Evolutionary conservation across 768 basidiomycete species (phyloP), one percentile per base, ranked within the genome.

Genomic region (Russula sp.): DNA sequence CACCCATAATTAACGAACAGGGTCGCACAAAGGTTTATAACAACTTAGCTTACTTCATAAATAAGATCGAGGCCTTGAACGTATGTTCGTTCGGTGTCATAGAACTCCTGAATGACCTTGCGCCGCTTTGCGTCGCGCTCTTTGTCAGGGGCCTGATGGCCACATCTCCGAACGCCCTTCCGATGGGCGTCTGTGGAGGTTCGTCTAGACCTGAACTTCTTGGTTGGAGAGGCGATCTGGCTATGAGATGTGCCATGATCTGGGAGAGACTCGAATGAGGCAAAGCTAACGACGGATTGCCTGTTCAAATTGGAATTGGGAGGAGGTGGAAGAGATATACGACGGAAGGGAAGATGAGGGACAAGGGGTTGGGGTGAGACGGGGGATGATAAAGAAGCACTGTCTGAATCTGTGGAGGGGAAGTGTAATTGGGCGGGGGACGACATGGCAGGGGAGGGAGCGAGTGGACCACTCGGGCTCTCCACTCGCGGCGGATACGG

Each of bases 61-160:
- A 94, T 83, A 53, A 93, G 77, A 64, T 93, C 89, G 45, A 94
- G 78, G 9, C 91, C 92, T 67, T 86, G 82, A 36, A 93, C 81
- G 67, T 94, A 94, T 0, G 84, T 81, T 67, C 79, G 83, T 74
- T 94, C 92, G 0, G 91, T 93, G 59, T 87, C 83, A 66, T 83
- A 85, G 65, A 94, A 87, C 70, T 94, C 92, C 47, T 82, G 78
- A n/a, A 92, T 78, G 41, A 93, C 79, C 71, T 83, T 89, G 48
- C 79, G 73, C 52, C 86, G 76, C 70, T 86, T 93, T 43, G 73
- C 73, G 48, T 80, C 76, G 51, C 73, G 74, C 50, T 78, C 77
- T 52, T 82, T 79, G 67, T 84, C 77, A 1, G 74, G 66, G 13
- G 78, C 78, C 34, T 65, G 67, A 49, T 71, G 69, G 45, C 77